Conservation (phyloP, 371 early-diverging fungal genomes). For the Nosema muscidifuracis region DNA sequence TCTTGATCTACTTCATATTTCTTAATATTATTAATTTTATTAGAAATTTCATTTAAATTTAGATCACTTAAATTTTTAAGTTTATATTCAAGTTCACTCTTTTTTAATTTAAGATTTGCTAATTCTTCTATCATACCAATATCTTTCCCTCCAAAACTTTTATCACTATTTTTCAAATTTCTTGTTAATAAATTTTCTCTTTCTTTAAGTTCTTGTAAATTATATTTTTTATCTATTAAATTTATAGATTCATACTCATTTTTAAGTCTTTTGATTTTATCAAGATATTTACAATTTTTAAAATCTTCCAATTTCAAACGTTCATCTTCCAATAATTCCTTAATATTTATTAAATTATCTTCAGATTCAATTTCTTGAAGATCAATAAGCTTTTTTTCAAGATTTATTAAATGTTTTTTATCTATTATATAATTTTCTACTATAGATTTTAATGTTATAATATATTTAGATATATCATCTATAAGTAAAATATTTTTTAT, state of each 20-base stretch:
- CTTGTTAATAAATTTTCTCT: constrained; percentile 44
- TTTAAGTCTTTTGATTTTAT: constrained; percentile 47
- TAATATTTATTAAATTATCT: constrained; percentile 40
- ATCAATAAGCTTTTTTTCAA: constrained; percentile 35
- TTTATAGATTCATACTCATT: constrained; percentile 31
- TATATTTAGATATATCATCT: constrained; percentile 8
- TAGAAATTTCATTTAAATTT: constrained; percentile 4
- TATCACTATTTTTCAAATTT: constrained; percentile 9
- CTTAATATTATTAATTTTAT: constrained; percentile 26
- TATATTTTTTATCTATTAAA: constrained; percentile 39
- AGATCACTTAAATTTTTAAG: not conserved
- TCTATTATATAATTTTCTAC: constrained; percentile 6
- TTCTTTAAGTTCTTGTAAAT: constrained; percentile 63
- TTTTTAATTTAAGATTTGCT: constrained; percentile 16
- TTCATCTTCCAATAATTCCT: constrained; percentile 46
- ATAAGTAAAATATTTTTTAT: not conserved
- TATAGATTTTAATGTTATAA: not conserved
- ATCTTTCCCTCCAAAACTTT: constrained; percentile 13
- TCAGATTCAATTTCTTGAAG: constrained; percentile 19
- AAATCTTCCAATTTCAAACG: constrained; percentile 32
- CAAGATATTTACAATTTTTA: constrained; percentile 39
- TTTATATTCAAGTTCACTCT: constrained; percentile 30
- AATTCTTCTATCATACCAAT: constrained; percentile 30
- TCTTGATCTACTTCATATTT: constrained; percentile 17
- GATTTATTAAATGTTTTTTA: not conserved